These are phyloP conservation scores for Spathaspora girioi DNA, from an alignment of 805 yeast genomes.

Conservation along the genomic window DNA sequence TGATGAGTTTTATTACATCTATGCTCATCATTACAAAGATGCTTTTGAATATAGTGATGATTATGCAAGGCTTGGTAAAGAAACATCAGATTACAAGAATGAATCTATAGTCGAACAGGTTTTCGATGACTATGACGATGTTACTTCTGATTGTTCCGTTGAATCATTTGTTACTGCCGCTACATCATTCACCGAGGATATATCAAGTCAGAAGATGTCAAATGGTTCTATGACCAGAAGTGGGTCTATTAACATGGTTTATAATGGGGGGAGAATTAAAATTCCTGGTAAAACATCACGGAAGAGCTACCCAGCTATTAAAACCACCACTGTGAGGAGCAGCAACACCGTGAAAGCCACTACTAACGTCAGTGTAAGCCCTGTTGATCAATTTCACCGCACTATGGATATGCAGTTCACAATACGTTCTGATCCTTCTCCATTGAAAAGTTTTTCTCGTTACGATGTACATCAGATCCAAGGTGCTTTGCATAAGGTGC, in stretches of 20 bases:
- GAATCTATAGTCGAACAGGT: background rate
- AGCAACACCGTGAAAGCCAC: background rate
- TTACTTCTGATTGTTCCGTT: constrained; percentile 21
- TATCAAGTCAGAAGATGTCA: background rate
- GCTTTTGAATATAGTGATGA: constrained; percentile 15
- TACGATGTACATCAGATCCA: constrained; percentile 50
- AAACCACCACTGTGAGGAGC: background rate
- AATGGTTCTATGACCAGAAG: background rate
- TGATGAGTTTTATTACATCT: constrained; percentile 17
- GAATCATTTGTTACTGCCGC: constrained; percentile 32
- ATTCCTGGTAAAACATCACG: background rate
- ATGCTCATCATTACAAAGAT: constrained; percentile 14
- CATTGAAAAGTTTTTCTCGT: constrained; percentile 42
- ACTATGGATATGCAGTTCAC: background rate
- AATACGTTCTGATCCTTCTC: background rate
- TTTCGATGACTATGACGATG: constrained; percentile 13
- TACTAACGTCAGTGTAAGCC: background rate
- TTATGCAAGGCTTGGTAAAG: constrained; percentile 16
- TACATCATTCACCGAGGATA: constrained; percentile 20
- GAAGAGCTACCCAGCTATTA: background rate
- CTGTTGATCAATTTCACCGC: background rate
- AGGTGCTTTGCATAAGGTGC: constrained; percentile 36
- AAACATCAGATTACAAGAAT: background rate
- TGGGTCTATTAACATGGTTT: background rate
- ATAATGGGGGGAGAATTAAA: constrained; percentile 8